Evolutionary conservation across 805 yeast species (phyloP), one percentile per base, ranked within the genome.

Genomic region (Candida rishiriensis): DNA sequence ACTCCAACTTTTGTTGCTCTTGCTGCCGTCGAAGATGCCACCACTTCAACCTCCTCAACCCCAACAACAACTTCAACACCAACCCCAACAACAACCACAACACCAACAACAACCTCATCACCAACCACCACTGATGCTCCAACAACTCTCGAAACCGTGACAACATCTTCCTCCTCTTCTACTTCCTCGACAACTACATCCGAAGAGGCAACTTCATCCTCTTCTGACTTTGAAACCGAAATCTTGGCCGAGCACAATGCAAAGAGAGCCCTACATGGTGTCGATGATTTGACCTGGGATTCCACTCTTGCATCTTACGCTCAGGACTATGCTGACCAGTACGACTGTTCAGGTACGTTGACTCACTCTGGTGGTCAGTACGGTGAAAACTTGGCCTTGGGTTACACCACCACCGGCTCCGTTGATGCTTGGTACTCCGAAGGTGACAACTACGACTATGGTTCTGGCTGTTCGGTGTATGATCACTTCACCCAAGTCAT

Each of bases 301-400:
- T 52, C 64, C 8, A 63, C 69, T 0, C 63, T 81, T 8, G 80
- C 76, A 39, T 37, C 60, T 9, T 78, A 73, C 54, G 95, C 95
- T 43, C 77, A 69, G 57, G 57, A 62, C 42, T 81, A 77, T 54
- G 88, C 88, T 29, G 70, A 70, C 38, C 43, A 63, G 29, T 75
- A 75, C 55, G 73, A 71, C 39, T 81, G 86, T 58, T 76, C 81
- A 8, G 88, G 85, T 51, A 64, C 69, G 42, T 69, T 85, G 52
- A 63, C 72, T 14, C 91, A 85, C 65, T 80, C 88, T 16, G 70
- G 73, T 32, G 82, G 85, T 32, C 70, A 72, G 16, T 82, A 81
- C 60, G 93, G 93, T 67, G 91, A 85, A 61, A 85, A 85, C 67
- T 71, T 85, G 52, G 90, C 89, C 14, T 75, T 79, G 34, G 91